Evolutionary conservation across 192 early-diverging fungal genomes (phyloP), one percentile per base, ranked within the genome.

Genomic region (Globomyces pollinis-pini): DNA sequence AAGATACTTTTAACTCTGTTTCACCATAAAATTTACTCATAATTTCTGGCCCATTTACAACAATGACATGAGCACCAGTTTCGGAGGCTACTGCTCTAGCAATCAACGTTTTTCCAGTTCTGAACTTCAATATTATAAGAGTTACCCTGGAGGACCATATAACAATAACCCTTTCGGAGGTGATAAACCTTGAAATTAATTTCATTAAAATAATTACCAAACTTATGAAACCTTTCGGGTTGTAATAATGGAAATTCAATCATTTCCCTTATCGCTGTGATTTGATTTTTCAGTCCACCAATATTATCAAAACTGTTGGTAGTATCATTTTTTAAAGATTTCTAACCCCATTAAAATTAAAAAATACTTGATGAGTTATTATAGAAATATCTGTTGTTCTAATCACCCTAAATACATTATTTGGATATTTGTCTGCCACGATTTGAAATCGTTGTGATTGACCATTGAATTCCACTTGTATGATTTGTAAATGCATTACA

Each of bases 61-160:
- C 69, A n/a, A 87, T 86, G 1, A 88, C 74, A 63, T 79, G 71
- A 0, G 86, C 83, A 0, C 75, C 72, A n/a, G 85, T 89, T 47
- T 88, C 87, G 4, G 74, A 62, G 0, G 90, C 92, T 0, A 95
- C 87, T 11, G 88, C 86, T n/a, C 91, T 76, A 0, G 93, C 94
- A 38, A 97, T 81, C 26, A 97, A 74, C 7, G 94, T 97, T 67
- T 97, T 97, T n/a, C 94, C 94, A 5, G 94, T 95, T 6, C 94
- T n/a, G n/a, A n/a, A n/a, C n/a, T n/a, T n/a, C n/a, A n/a, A n/a
- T n/a, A n/a, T n/a, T n/a, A n/a, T n/a, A n/a, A n/a, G n/a, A n/a
- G n/a, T n/a, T n/a, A n/a, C n/a, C n/a, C 94, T 24, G 93, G 91
- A 32, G 91, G 91, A 0, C 94, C 94, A 68, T 78, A 87, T 5